A percentile compares a stretch with the other conserved stretches of the same genome.
phyloP scores from a whole-genome alignment of 768 basidiomycete genomes.

The Xerocomus spinulosus region DNA sequence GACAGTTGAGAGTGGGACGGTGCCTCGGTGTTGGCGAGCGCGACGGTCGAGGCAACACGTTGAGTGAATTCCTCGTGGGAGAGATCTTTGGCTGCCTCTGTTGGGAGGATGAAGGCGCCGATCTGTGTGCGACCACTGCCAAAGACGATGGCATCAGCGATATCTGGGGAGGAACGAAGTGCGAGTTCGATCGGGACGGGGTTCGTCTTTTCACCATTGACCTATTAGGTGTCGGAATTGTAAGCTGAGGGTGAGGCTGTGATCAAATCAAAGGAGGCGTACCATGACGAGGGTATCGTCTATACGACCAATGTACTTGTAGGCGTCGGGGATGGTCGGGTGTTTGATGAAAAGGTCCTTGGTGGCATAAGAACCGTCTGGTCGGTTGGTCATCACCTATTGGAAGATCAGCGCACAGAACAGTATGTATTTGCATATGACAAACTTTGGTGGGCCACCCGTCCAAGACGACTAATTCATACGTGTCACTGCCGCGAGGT shows the following conservation, averaged over 20 bases:
- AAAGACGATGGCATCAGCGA: slow-evolving; percentile 52
- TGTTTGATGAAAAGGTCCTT: slow-evolving; percentile 52
- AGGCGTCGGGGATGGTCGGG: slow-evolving; percentile 36
- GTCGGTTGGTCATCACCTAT: slow-evolving; percentile 36
- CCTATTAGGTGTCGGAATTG: slow-evolving; percentile 28
- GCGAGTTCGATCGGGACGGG: slow-evolving; percentile 51
- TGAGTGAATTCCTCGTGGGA: slow-evolving; percentile 26
- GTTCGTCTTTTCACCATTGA: slow-evolving; percentile 52
- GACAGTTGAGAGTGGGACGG: slow-evolving; percentile 50
- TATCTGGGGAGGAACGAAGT: slow-evolving; percentile 43
- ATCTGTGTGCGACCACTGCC: slow-evolving; percentile 46
- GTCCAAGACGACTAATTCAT: slow-evolving; percentile 46
- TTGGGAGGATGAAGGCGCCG: slow-evolving; percentile 48
- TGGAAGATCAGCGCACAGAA: neutral
- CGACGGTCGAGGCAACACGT: slow-evolving; percentile 41
- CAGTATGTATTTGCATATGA: slow-evolving; percentile 4
- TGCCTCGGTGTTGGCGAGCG: slow-evolving; percentile 46
- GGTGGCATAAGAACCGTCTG: slow-evolving; percentile 51
- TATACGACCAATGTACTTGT: slow-evolving; percentile 48
- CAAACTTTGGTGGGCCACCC: slow-evolving; percentile 48
- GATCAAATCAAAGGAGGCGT: neutral
- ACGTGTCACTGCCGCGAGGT: slow-evolving; percentile 36
- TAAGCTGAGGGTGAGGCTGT: too few relatives aligned
- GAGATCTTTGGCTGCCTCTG: slow-evolving; percentile 32
- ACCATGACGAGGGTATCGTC: slow-evolving; percentile 50